Base-by-base conservation (phyloP, 306 rosid genomes). In the Ammopiptanthus mongolicus region DNA sequence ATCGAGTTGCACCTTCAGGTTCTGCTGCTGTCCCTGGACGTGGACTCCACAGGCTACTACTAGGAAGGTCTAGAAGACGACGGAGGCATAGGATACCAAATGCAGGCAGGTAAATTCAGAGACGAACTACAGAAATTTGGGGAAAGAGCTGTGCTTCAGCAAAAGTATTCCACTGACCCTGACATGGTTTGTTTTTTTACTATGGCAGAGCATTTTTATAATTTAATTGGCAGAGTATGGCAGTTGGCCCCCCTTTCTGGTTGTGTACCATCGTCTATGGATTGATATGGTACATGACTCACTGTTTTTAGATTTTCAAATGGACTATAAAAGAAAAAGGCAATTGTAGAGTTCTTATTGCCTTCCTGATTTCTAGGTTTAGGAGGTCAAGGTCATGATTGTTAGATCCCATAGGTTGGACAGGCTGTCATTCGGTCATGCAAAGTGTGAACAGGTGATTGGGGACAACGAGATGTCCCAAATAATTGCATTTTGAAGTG, bases 21-120 rank as follows among this genome's bases (percentile, higher is more conserved):
- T 69, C 91, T 76, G 48, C 85, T 74, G 85, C 84, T 71, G 84
- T 82, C 31, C 28, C 90, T 29, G 85, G 97, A 46, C 88, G 88
- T 8, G 81, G 88, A 74, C 42, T 86, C 33, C 81, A 61, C 29
- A 77, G 86, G 69, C 11, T 84, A 67, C 18, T 77, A 12, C 48
- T 84, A 59, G 84, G 75, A 62, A 83, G 96, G 39, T 50, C 89
- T 11, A 83, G 90, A 76, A 82, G 91, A 79, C 84, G 86, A 23
- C 73, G 79, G 67, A 73, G 91, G 84, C 84, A 74, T 74, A 80
- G 93, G 80, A 70, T 72, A 63, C 69, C 70, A 3, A 76, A 71
- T 69, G 65, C 75, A 37, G 69, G 82, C 57, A 71, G 84, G 71
- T 85, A 73, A 71, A 25, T 71, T 65, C 39, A 64, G 47, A 31